Evolutionary conservation across 257 asterid genomes (phyloP), one percentile per base, ranked within the genome.

Genomic region (Salvia rosmarinus): DNA sequence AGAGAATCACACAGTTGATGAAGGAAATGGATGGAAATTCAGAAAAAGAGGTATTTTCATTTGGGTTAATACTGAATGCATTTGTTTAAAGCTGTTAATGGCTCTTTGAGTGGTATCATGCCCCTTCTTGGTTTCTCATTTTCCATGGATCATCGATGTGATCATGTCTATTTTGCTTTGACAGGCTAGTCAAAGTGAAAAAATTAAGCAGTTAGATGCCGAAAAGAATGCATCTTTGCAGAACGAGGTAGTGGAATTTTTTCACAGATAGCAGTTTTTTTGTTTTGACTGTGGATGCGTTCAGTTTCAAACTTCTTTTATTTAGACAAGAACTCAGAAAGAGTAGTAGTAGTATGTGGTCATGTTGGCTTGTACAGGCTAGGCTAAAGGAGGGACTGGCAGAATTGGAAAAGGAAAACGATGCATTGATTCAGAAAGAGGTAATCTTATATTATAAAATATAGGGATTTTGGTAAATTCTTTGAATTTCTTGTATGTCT

Each of bases 31-130:
- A 78, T 71, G 85, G 58, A 60, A 68, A 14, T 70, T 68, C 83
- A 49, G 82, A 78, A 54, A 84, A 81, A 74, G 94, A 86, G 91
- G 94, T 88, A 42, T 30, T n/a, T 19, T 13, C 47, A 16, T 71
- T 61, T 34, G 52, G 23, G 19, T 68, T 63, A 11, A 42, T n/a
- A 4, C 30, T 39, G 42, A 46, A 73, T 40, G 47, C 46, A 16
- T 35, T 64, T 59, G 56, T 59, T 81, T 23, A 60, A 65, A 47
- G 12, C 37, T 57, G 56, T 68, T 60, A 32, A 19, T 37, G 68
- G 68, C 54, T 67, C 37, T 62, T 79, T 62, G 34, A 40, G 65
- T 20, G 34, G 63, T 40, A 25, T 57, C 44, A 8, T 60, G 28
- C 23, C 12, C 12, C 44, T 7, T 39, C 10, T 39, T 39, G 12